These are phyloP conservation scores for Beauveria sp. DNA, from an alignment of 2,329 filamentous ascomycete species.

Conservation along the genomic window DNA sequence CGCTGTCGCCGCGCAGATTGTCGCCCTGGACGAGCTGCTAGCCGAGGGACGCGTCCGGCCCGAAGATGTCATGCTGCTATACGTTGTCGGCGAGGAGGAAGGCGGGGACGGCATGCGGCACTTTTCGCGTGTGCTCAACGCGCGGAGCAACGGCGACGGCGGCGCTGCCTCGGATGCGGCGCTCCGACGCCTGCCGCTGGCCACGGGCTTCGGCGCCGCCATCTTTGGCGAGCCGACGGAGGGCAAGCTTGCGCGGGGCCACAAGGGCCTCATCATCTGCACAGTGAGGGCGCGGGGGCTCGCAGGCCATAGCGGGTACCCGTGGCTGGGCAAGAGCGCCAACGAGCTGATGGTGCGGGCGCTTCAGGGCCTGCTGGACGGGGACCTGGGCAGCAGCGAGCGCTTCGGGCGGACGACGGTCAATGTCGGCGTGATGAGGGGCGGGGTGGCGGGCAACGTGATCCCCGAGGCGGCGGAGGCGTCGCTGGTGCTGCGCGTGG, in stretches of 20 bases:
- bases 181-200: too few relatives aligned
- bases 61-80: too few relatives aligned
- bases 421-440: conserved; percentile 62
- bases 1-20: conserved; percentile 59
- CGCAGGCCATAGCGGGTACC: too few relatives aligned
- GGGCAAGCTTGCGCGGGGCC: conserved; percentile 68
- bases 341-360: conserved; percentile 66
- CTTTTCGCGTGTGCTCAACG: too few relatives aligned
- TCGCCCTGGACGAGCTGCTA: conserved; percentile 42
- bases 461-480: too few relatives aligned
- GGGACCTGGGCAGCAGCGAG: conserved; percentile 62
- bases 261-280: conserved; percentile 69
- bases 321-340: conserved; percentile 60
- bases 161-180: too few relatives aligned
- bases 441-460: conserved; percentile 29
- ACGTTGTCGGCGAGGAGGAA: too few relatives aligned
- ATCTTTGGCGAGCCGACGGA: conserved; percentile 86
- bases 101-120: too few relatives aligned
- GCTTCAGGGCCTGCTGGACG: conserved; percentile 50
- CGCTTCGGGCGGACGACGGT: conserved; percentile 76
- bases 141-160: too few relatives aligned
- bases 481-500: conserved; percentile 12
- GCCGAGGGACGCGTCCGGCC: too few relatives aligned
- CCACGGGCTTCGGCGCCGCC: conserved; percentile 31
- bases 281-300: background rate